Evolutionary conservation across 345 rosid genomes (phyloP).

Genomic region (Barbarea vulgaris): DNA sequence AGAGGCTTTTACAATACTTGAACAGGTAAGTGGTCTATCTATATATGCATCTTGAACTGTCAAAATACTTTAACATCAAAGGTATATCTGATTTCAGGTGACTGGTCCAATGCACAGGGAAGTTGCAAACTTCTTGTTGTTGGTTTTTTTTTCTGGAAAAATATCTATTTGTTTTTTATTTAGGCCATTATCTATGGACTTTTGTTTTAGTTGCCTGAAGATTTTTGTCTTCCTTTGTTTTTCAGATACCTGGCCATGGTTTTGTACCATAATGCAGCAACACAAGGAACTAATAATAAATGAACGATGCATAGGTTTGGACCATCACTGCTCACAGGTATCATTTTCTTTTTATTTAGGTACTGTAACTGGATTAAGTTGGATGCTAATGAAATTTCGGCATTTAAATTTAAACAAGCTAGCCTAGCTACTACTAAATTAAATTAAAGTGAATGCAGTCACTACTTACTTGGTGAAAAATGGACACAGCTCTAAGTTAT

Average conservation of each 20-base stretch:
- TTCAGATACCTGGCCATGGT: conserved; percentile 99
- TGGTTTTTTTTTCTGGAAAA: conserved; percentile 5
- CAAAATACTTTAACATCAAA: neutral
- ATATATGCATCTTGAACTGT: conserved; percentile 3
- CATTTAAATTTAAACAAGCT: neutral
- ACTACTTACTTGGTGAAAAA: conserved; percentile 54
- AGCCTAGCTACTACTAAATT: neutral
- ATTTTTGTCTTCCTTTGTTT: conserved; percentile 13
- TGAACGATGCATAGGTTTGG: conserved; percentile 97
- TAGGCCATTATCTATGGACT: neutral
- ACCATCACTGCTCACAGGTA: conserved; percentile 99
- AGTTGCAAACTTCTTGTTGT: conserved; percentile 60
- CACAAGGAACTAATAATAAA: conserved; percentile 98
- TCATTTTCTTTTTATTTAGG: neutral
- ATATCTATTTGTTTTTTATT: neutral
- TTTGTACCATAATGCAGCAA: conserved; percentile 96
- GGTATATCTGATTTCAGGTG: conserved; percentile 58
- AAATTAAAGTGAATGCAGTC: neutral
- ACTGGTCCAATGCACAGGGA: conserved; percentile 99
- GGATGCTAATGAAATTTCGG: neutral
- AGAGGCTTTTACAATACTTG: conserved; percentile 96
- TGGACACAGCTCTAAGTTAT: conserved; percentile 96
- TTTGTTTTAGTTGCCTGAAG: neutral
- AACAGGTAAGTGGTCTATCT: conserved; percentile 63
- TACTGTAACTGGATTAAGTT: neutral